Conservation (phyloP, 1,284 basidiomycete species). For the Sporisorium sorghi region DNA sequence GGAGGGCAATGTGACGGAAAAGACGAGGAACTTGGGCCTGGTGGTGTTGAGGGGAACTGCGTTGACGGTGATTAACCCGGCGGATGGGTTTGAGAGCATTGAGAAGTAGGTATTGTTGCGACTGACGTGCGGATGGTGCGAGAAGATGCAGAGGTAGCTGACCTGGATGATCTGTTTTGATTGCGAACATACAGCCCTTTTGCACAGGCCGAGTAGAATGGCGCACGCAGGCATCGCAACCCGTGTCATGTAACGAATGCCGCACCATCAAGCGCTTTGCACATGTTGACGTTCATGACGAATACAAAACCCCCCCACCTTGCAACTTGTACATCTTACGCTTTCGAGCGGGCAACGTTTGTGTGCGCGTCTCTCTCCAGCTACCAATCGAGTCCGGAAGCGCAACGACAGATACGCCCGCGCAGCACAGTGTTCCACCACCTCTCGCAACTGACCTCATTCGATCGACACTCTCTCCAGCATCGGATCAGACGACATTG, state of each 20-base stretch:
- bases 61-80: conserved; percentile 66
- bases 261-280: background rate
- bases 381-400: no score
- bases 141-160: background rate
- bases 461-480: background rate
- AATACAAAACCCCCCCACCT: conserved; percentile 2
- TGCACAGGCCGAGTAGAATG: conserved; percentile 44
- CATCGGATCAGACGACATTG: no score
- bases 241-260: background rate
- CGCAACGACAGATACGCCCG: background rate
- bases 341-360: no score
- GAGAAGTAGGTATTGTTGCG: conserved; percentile 68
- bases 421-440: background rate
- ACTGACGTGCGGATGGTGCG: no score
- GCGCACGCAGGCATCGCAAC: background rate
- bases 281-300: background rate
- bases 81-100: conserved; percentile 67
- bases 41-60: conserved; percentile 66
- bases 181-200: conserved; percentile 42
- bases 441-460: background rate
- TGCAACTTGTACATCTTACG: conserved; percentile 4
- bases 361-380: no score
- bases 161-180: background rate
- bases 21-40: conserved; percentile 62
- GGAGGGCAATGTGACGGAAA: conserved; percentile 53